A percentile compares a stretch with the other conserved stretches of the same genome.
Conservation (phyloP, 176 grass and related monocot genomes). For the Carex parvula region DNA sequence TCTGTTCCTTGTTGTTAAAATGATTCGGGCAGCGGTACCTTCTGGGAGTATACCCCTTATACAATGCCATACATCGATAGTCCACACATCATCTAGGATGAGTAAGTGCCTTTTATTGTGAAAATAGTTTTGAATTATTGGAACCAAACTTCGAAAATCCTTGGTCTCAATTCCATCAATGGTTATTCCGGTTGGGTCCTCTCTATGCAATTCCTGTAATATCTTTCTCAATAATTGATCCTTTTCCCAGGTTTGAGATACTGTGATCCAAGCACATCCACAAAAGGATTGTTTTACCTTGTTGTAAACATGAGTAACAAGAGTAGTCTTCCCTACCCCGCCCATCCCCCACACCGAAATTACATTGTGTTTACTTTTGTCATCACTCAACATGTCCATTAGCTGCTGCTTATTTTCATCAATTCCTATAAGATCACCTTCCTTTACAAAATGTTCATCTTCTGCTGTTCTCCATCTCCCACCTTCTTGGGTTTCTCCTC, state of each 20-base stretch:
- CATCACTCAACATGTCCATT: not conserved
- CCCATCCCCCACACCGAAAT: not conserved
- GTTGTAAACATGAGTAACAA: not conserved
- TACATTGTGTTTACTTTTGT: not conserved
- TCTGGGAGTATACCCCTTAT: no score
- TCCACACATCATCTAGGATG: not conserved
- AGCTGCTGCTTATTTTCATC: not conserved
- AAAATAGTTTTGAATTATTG: not conserved
- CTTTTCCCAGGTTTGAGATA: not conserved
- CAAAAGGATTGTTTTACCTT: not conserved
- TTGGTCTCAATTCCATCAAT: not conserved
- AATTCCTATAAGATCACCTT: not conserved
- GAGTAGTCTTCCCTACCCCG: not conserved
- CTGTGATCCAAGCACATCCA: not conserved
- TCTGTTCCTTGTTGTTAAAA: no score
- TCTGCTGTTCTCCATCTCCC: not conserved
- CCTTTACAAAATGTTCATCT: not conserved
- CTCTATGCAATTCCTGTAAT: not conserved
- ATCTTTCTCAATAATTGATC: not conserved
- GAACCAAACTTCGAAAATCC: not conserved
- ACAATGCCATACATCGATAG: not conserved
- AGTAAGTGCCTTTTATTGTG: not conserved
- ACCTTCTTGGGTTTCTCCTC: not conserved
- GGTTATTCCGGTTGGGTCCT: not conserved
- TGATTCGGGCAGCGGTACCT: no score